Conservation (phyloP, 1,139 yeast species). For the Zygotorulaspora mrakii region DNA sequence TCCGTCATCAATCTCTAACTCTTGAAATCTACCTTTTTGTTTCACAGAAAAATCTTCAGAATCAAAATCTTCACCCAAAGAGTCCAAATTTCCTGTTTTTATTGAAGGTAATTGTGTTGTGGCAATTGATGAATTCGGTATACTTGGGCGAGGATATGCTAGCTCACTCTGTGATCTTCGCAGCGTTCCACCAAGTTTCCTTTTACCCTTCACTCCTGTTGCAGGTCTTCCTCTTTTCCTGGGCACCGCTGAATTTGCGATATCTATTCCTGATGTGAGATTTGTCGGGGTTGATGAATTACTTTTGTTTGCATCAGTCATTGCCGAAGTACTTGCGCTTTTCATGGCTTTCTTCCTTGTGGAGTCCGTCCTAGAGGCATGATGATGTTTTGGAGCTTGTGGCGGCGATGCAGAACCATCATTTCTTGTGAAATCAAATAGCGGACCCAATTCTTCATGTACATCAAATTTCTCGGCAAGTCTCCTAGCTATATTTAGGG, state of each 20-base stretch:
- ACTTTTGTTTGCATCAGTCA: conserved; percentile 18
- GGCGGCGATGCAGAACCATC: conserved; percentile 70
- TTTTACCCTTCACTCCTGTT: conserved; percentile 20
- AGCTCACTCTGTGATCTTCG: conserved; percentile 34
- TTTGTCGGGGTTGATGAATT: conserved; percentile 13
- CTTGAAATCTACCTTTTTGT: conserved; percentile 28
- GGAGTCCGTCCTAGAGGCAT: conserved; percentile 45
- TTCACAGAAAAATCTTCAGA: conserved; percentile 11
- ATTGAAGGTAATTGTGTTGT: conserved; percentile 28
- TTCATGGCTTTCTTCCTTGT: conserved; percentile 30
- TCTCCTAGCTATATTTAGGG: conserved; percentile 55
- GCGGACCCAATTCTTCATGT: conserved; percentile 56
- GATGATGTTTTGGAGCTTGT: conserved; percentile 80
- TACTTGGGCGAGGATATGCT: conserved; percentile 26
- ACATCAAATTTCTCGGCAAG: conserved; percentile 73
- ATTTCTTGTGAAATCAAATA: conserved; percentile 58
- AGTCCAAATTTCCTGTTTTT: conserved; percentile 16
- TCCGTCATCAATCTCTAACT: conserved; percentile 40
- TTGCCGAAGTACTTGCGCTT: conserved; percentile 28
- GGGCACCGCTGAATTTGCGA: conserved; percentile 19
- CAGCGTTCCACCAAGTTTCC: conserved; percentile 21
- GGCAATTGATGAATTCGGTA: conserved; percentile 27
- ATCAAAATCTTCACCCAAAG: conserved; percentile 17
- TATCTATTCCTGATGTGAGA: conserved; percentile 4
- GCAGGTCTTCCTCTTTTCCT: conserved; percentile 36